A percentile compares a stretch with the other conserved stretches of the same genome.
Conservation (phyloP, 306 rosid genomes). For the Vachellia pachyceras region DNA sequence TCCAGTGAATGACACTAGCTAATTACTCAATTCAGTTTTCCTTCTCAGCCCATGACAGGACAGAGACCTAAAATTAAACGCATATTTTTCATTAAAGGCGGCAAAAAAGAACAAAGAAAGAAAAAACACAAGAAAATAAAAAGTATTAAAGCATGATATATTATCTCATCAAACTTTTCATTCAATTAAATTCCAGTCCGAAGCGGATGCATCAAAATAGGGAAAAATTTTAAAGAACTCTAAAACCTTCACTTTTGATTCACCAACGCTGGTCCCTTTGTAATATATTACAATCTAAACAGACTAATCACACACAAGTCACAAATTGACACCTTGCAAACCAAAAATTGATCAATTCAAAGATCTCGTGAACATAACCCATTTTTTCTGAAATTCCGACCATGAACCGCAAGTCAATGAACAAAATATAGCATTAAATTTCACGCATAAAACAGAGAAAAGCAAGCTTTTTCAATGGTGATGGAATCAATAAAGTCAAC, state of each 20-base stretch:
- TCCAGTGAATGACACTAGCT: conserved; percentile 25
- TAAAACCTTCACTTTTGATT: not conserved
- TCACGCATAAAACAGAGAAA: not conserved
- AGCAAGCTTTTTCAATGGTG: conserved; percentile 2
- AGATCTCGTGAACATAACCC: not conserved
- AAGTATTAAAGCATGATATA: not conserved
- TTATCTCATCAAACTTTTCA: not conserved
- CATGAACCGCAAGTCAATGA: conserved; percentile 1
- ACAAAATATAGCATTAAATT: conserved; percentile 3
- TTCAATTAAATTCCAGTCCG: not conserved
- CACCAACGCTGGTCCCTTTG: conserved; percentile 15
- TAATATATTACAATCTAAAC: conserved; percentile 6
- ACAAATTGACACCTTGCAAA: conserved; percentile 20
- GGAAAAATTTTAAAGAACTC: not conserved
- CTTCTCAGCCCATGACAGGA: conserved; percentile 13
- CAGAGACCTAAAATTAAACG: conserved; percentile 6
- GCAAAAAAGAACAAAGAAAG: not conserved
- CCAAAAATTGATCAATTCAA: conserved; percentile 20
- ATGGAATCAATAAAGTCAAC: conserved; percentile 35
- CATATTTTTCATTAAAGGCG: conserved; percentile 4
- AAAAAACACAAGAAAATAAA: conserved; percentile 11
- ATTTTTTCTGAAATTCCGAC: not conserved
- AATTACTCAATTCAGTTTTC: conserved; percentile 3
- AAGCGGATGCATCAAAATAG: conserved; percentile 26
- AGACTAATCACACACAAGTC: not conserved